Evolutionary conservation across 164 flowering plant species (phyloP), one percentile per base, ranked within the genome.

Genomic region (Dillenia turbinata): DNA sequence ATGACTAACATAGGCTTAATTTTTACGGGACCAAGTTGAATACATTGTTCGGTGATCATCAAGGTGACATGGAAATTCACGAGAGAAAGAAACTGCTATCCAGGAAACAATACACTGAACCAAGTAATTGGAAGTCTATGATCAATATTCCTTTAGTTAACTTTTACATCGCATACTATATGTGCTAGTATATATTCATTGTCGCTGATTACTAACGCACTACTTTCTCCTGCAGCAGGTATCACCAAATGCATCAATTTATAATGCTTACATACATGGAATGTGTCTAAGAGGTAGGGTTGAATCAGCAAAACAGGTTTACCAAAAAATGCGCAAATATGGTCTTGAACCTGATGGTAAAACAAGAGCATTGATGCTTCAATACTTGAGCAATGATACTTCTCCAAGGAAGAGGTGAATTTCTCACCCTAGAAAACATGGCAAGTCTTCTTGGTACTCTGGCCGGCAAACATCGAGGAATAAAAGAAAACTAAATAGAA

Each of bases 281-380:
- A 77, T 88, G 87, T 90, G 91, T 69, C 75, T 89, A 63, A 77
- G 68, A 68, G 78, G 88, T 52, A 77, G 81, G 73, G 57, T 62
- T 54, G 71, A 67, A 15, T 67, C 67, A 45, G 98, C 96, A 45
- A 81, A 80, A 71, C 80, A 72, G 69, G 60, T 88, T 49, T 92
- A 92, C 73, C 49, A n/a, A 65, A 80, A 67, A 69, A 92, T 88
- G 98, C 71, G 67, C 6, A 74, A 77, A 57, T 56, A 26, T 44
- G 85, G 79, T 67, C 78, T 90, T 46, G 64, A 81, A 66, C 87
- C 96, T 19, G 94, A 90, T 78, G 90, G 89, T 44, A 90, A 90
- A 78, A 92, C 96, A 44, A 71, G 92, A 59, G 91, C 88, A 44
- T 61, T 90, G 73, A 88, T 92, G 94, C 83, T 86, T 68, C 96